Conservation (phyloP, 2,329 filamentous ascomycete genomes). For the Colletotrichum trifolii region DNA sequence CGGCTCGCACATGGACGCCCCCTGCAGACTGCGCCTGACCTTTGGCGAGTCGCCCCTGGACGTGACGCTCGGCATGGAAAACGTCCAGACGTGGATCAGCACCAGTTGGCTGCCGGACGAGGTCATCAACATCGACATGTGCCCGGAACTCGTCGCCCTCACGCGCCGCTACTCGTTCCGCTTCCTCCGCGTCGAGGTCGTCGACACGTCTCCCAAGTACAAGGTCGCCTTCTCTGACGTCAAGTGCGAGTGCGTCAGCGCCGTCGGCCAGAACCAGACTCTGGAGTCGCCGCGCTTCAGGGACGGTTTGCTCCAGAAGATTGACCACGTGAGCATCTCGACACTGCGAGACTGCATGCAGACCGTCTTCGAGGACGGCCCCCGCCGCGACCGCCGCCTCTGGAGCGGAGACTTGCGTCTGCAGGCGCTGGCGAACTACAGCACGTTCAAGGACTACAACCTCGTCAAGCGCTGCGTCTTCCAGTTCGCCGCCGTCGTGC, state of each 20-base stretch:
- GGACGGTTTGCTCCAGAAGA: slow-evolving; percentile 39
- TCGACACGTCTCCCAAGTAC: slow-evolving; percentile 49
- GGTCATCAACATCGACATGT: slow-evolving; percentile 47
- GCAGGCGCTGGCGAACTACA: slow-evolving; percentile 50
- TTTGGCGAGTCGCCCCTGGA: slow-evolving; percentile 51
- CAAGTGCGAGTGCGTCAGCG: slow-evolving; percentile 44
- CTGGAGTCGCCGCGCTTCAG: slow-evolving; percentile 37
- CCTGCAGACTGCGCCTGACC: slow-evolving; percentile 46
- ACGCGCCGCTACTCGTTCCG: slow-evolving; percentile 48
- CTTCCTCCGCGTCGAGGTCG: slow-evolving; percentile 46
- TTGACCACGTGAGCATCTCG: slow-evolving; percentile 45
- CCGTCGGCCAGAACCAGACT: slow-evolving; percentile 37
- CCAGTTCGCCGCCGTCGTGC: slow-evolving; percentile 47
- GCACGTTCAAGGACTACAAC: slow-evolving; percentile 47
- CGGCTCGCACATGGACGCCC: slow-evolving; percentile 48
- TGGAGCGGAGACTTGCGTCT: slow-evolving; percentile 51
- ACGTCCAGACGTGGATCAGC: slow-evolving; percentile 50
- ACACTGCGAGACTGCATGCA: slow-evolving; percentile 53
- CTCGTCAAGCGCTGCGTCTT: slow-evolving; percentile 50
- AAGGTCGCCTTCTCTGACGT: slow-evolving; percentile 46
- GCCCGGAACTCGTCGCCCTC: slow-evolving; percentile 44
- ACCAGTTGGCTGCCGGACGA: slow-evolving; percentile 51
- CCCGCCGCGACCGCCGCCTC: slow-evolving; percentile 48
- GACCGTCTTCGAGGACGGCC: slow-evolving; percentile 52
- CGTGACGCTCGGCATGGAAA: slow-evolving; percentile 47